Evolutionary conservation across 768 basidiomycete species (phyloP), one percentile per base, ranked within the genome.

Genomic region (Rubroboletus satanas): DNA sequence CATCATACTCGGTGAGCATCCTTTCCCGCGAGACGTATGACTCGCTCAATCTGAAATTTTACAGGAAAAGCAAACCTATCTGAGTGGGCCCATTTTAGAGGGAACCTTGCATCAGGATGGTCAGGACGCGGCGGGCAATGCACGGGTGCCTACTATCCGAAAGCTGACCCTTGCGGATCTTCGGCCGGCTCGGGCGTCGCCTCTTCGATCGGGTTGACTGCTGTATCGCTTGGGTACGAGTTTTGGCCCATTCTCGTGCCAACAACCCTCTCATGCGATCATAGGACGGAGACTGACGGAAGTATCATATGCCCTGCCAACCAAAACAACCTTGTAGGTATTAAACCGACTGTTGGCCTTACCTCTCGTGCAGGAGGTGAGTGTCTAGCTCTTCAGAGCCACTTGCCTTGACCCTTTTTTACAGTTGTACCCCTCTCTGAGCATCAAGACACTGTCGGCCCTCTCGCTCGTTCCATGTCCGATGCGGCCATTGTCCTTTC

Each of bases 361-460:
- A 83, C 81, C 4, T 84, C 82, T 5, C 74, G 82, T 14, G 79
- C 81, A 15, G 83, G 83, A 65, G 83, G 83, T 79, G 54, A 41
- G 65, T 26, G 9, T 37, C 18, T 31, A 38, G 31, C 8, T 5
- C 10, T 11, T 33, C 14, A 38, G 18, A 15, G 7, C 28, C 15
- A 23, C n/a, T 28, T 47, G 12, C 10, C 12, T 37, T 49, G 21
- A 50, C 45, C 45, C 31, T 10, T n/a, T 18, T 8, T 37, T 31
- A 1, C 49, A 83, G 83, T 84, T 5, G 70, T 84, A 29, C 84
- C 84, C 4, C 80, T 82, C 6, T 82, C 81, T 1, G 68, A 67
- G 17, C 76, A 82, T 58, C 82, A 83, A 65, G 84, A 85, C 57
- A 79, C 82, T 2, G 75, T 83, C 3, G 84, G 83, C 0, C 83